Evolutionary conservation across 257 asterid genomes (phyloP), one percentile per base, ranked within the genome.

Genomic region (Cruciata laevipes): DNA sequence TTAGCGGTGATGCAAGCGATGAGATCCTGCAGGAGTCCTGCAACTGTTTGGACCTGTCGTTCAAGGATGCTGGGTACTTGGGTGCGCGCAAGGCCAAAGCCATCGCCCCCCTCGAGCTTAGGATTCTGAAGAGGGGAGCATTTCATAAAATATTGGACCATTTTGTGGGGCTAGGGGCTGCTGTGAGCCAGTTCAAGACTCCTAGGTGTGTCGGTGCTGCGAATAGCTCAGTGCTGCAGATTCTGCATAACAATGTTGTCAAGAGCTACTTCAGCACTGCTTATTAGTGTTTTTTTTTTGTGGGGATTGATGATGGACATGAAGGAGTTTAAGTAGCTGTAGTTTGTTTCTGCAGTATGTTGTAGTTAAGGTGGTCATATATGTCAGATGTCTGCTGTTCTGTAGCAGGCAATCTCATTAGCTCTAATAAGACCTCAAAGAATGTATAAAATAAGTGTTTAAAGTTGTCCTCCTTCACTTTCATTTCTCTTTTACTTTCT

Each of bases 161-260:
- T 65, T 86, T 78, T 35, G 98, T 94, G 3, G 96, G 93, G 10
- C 57, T 87, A 10, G 99, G 99, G 1, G 95, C 91, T 10, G 98
- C 99, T 4, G 97, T 90, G 18, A 94, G 99, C 81, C 99, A 94
- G 85, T 94, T 90, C 87, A 94, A 94, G 77, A 89, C 96, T 7
- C 99, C 99, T 4, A 65, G 99, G 12, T 94, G 96, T 38, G 87
- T 94, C 25, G 93, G 95, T 4, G 83, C 89, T 4, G 73, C 73
- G 8, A 94, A 94, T 67, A 57, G 8, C 49, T 53, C 74, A 0
- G 83, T 94, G 74, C 73, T 94, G 69, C 86, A 86, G 52, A 89
- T 94, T 59, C 82, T 94, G 21, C 71, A 77, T 11, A 75, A 35
- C 23, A 87, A 84, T 71, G 84, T 67, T 60, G 87, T 67, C 16